A percentile compares a stretch with the other conserved stretches of the same genome.
phyloP scores from a whole-genome alignment of 2,329 filamentous ascomycete genomes.

The Fusarium caatingaense region DNA sequence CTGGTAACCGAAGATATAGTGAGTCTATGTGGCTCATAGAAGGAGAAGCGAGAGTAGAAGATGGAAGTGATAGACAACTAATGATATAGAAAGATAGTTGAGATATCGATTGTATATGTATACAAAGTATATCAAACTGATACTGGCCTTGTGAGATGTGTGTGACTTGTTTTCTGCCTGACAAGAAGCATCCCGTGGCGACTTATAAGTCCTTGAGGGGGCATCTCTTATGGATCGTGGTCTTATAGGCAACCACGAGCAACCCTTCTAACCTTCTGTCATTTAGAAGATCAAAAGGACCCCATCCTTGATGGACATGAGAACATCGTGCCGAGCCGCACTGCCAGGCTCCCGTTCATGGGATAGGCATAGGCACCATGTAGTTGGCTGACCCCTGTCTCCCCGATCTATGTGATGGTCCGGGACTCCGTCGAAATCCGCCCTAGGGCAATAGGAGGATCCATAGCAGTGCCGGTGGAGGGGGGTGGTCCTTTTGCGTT shows the following conservation, averaged over 20 bases:
- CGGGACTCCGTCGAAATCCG: conserved; percentile 19
- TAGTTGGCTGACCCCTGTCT: conserved; percentile 17
- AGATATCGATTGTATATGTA: conserved; percentile 7
- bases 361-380: conserved; percentile 33
- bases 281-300: conserved; percentile 9
- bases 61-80: conserved; percentile 15
- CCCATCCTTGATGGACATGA: conserved; percentile 25
- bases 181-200: conserved; percentile 32
- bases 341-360: conserved; percentile 45
- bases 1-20: not conserved
- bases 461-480: not conserved
- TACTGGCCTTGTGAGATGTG: conserved; percentile 1
- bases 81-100: conserved; percentile 2
- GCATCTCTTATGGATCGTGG: conserved; percentile 18
- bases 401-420: conserved; percentile 22
- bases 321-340: conserved; percentile 43
- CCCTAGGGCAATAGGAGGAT: conserved; percentile 1
- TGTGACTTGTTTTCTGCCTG: conserved; percentile 34
- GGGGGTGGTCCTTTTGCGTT: not conserved
- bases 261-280: conserved; percentile 1
- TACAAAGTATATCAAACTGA: conserved; percentile 4
- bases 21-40: conserved; percentile 26
- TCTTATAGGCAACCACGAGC: conserved; percentile 37
- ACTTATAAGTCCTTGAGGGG: conserved; percentile 30
- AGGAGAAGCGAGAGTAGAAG: not conserved